Evolutionary conservation across 1,284 basidiomycete species (phyloP).

Genomic region (Apiotrichum siamense): DNA sequence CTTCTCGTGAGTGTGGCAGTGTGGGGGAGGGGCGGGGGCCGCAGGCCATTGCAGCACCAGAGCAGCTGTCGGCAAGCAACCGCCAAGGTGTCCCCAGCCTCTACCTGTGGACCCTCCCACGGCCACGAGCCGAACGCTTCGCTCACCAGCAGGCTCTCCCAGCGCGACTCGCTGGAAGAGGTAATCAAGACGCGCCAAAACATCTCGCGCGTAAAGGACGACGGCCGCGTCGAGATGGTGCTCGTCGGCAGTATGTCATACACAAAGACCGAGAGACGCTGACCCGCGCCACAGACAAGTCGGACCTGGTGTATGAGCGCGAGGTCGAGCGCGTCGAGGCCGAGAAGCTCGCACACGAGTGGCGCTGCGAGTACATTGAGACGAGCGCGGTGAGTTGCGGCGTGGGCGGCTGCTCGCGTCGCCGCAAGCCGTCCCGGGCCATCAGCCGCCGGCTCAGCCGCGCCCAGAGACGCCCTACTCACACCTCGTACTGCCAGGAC

Average conservation of each 20-base stretch:
- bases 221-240: constrained; percentile 24
- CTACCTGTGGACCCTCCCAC: not conserved
- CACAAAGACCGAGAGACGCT: too few relatives aligned
- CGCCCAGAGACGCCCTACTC: too few relatives aligned
- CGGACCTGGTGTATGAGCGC: constrained; percentile 31
- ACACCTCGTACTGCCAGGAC: too few relatives aligned
- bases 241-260: constrained; percentile 44
- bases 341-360: constrained; percentile 18
- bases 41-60: too few relatives aligned
- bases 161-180: constrained; percentile 32
- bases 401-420: too few relatives aligned
- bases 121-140: too few relatives aligned
- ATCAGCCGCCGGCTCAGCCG: too few relatives aligned
- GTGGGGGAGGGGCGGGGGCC: too few relatives aligned
- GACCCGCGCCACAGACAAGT: constrained; percentile 24
- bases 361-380: constrained; percentile 30
- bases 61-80: not conserved
- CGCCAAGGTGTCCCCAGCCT: not conserved
- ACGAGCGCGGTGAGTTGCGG: constrained; percentile 37
- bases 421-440: too few relatives aligned
- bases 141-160: constrained; percentile 18
- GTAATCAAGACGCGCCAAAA: constrained; percentile 21
- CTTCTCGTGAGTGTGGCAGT: constrained; percentile 33
- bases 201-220: constrained; percentile 30
- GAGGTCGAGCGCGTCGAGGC: constrained; percentile 22